Evolutionary conservation across 2,329 filamentous ascomycete genomes (phyloP).

Genomic region (Calonectria multiphialidica): DNA sequence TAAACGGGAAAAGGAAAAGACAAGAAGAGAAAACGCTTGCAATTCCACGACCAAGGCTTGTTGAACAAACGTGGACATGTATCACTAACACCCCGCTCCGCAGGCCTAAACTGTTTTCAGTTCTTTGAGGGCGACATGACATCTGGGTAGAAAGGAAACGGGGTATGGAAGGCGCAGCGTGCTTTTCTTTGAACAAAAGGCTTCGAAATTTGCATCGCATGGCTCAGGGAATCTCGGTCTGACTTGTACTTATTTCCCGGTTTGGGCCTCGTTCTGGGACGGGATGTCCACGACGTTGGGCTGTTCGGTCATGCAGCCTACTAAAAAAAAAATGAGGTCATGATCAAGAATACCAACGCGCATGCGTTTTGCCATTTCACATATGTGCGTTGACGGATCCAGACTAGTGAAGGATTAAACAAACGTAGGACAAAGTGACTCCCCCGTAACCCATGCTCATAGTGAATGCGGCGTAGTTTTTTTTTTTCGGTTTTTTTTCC

Average conservation of each 20-base stretch:
- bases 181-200: slow-evolving; percentile 50
- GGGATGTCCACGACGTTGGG: slow-evolving; percentile 47
- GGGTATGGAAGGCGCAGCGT: slow-evolving; percentile 52
- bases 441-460: background rate
- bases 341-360: slow-evolving; percentile 45
- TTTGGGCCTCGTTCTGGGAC: slow-evolving; percentile 53
- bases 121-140: slow-evolving; percentile 44
- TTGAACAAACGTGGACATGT: background rate
- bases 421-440: background rate
- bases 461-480: background rate
- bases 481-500: background rate
- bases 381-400: background rate
- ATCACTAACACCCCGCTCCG: slow-evolving; percentile 30
- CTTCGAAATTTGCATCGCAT: slow-evolving; percentile 54
- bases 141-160: slow-evolving; percentile 50
- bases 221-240: slow-evolving; percentile 54
- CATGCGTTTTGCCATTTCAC: slow-evolving; percentile 13
- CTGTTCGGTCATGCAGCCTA: slow-evolving; percentile 48
- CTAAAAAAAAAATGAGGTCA: slow-evolving; percentile 53
- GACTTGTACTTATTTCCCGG: slow-evolving; percentile 53
- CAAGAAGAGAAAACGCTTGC: background rate
- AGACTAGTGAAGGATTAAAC: background rate
- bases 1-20: background rate
- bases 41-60: background rate
- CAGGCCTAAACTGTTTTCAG: slow-evolving; percentile 47